Percentiles rank a stretch among this genome's conserved stretches.
These are phyloP conservation scores for Dunaliella primolecta DNA, from an alignment of 139 green algal genomes.

Conservation along the genomic window DNA sequence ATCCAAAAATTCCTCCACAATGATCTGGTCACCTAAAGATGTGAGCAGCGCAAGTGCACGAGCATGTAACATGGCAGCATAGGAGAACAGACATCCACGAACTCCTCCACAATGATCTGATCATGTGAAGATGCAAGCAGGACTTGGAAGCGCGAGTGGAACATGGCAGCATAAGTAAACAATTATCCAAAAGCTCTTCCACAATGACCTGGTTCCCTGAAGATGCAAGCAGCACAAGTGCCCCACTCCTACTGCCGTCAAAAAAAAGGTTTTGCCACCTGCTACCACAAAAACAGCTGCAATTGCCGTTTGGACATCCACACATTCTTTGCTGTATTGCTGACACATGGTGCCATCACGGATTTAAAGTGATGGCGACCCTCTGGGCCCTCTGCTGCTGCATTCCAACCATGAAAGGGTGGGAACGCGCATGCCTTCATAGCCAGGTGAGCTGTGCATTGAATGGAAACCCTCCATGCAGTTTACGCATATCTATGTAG, in stretches of 20 bases:
- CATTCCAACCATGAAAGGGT: too few species aligned
- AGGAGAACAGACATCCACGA: conserved; percentile 62
- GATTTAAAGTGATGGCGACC: too few species aligned
- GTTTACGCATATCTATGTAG: too few species aligned
- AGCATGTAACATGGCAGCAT: not conserved
- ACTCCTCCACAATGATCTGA: conserved; percentile 93
- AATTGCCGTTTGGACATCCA: not conserved
- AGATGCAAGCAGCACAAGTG: not conserved
- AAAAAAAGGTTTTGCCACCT: not conserved
- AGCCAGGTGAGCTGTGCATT: too few species aligned
- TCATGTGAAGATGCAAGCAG: conserved; percentile 42
- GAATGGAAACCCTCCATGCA: too few species aligned
- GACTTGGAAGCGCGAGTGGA: not conserved
- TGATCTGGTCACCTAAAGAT: conserved; percentile 64
- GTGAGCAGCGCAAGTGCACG: not conserved
- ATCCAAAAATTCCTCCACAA: conserved; percentile 95
- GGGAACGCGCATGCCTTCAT: too few species aligned
- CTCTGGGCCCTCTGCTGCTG: too few species aligned
- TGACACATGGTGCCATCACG: too few species aligned
- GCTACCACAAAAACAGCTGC: not conserved
- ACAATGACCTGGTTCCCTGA: conserved; percentile 70
- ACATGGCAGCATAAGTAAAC: not conserved
- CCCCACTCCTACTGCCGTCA: too few species aligned
- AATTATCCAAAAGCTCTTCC: conserved; percentile 90
- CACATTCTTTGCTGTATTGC: too few species aligned